phyloP scores from a whole-genome alignment of 805 yeast genomes.

The Candida tallmaniae region DNA sequence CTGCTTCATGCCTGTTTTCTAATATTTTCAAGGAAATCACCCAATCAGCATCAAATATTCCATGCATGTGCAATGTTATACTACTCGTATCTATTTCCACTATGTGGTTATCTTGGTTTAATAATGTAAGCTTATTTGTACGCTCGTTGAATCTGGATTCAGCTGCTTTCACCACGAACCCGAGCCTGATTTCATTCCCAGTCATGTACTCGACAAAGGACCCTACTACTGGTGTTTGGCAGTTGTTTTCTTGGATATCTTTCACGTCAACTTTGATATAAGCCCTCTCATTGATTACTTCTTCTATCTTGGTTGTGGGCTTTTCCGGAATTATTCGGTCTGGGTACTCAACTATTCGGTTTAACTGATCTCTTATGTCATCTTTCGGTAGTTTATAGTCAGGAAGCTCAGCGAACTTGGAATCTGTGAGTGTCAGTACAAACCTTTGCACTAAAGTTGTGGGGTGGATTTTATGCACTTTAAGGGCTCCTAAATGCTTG shows the following conservation, averaged over 20 bases:
- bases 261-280: constrained; percentile 10
- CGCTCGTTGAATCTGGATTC: constrained; percentile 28
- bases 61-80: constrained; percentile 26
- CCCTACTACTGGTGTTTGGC: constrained; percentile 24
- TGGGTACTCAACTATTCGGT: too few species aligned
- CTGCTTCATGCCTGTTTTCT: constrained; percentile 20
- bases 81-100: constrained; percentile 21
- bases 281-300: constrained; percentile 5
- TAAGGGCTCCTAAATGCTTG: too few species aligned
- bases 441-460: too few species aligned
- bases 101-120: constrained; percentile 29
- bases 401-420: too few species aligned
- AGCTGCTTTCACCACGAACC: constrained; percentile 32
- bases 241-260: constrained; percentile 15
- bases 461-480: too few species aligned
- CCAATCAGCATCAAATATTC: constrained; percentile 20
- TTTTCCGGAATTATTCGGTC: too few species aligned
- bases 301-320: too few species aligned
- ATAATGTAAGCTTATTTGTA: constrained; percentile 27
- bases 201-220: constrained; percentile 34
- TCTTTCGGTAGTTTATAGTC: too few species aligned
- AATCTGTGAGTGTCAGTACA: too few species aligned
- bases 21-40: constrained; percentile 14
- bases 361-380: too few species aligned
- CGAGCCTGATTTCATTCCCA: constrained; percentile 19